Percentiles rank a stretch among this genome's conserved stretches.
These are phyloP conservation scores for Neurospora cerealis DNA, from an alignment of 495 filamentous ascomycete genomes.

Conservation along the genomic window DNA sequence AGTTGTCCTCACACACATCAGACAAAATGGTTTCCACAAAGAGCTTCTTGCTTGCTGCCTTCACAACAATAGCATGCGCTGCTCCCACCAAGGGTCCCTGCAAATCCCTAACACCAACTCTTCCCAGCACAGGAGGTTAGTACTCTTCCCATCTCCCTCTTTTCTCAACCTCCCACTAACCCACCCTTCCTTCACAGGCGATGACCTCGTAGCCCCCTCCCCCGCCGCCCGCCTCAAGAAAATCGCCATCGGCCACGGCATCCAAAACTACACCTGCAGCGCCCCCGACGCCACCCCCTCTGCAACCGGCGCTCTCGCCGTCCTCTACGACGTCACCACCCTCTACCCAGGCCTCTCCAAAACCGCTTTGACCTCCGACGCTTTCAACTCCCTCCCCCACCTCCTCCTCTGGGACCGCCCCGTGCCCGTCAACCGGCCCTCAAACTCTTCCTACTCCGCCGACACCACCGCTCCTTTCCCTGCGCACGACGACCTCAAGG, in stretches of 20 bases:
- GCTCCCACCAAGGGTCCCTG: slow-evolving; percentile 4
- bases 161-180: slow-evolving; percentile 4
- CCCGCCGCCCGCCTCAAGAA: slow-evolving; percentile 43
- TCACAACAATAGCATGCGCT: slow-evolving; percentile 17
- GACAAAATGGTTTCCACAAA: slow-evolving; percentile 22
- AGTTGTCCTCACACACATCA: not conserved
- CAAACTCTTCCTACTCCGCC: slow-evolving; percentile 20
- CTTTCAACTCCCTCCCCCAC: slow-evolving; percentile 23
- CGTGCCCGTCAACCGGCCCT: slow-evolving; percentile 30
- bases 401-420: slow-evolving; percentile 21
- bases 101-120: slow-evolving; percentile 9
- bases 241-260: slow-evolving; percentile 59
- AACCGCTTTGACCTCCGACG: slow-evolving; percentile 12
- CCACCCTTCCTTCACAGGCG: slow-evolving; percentile 12
- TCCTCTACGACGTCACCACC: slow-evolving; percentile 49
- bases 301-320: slow-evolving; percentile 53
- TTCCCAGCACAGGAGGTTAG: slow-evolving; percentile 15
- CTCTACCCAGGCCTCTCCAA: slow-evolving; percentile 33
- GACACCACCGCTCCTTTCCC: slow-evolving; percentile 31
- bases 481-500: slow-evolving; percentile 19
- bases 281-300: slow-evolving; percentile 14
- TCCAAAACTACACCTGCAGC: slow-evolving; percentile 69
- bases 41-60: slow-evolving; percentile 13
- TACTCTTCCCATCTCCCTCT: not conserved
- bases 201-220: slow-evolving; percentile 37